Evolutionary conservation across 2,329 filamentous ascomycete species (phyloP).

Genomic region (Colletotrichum echinochloae): DNA sequence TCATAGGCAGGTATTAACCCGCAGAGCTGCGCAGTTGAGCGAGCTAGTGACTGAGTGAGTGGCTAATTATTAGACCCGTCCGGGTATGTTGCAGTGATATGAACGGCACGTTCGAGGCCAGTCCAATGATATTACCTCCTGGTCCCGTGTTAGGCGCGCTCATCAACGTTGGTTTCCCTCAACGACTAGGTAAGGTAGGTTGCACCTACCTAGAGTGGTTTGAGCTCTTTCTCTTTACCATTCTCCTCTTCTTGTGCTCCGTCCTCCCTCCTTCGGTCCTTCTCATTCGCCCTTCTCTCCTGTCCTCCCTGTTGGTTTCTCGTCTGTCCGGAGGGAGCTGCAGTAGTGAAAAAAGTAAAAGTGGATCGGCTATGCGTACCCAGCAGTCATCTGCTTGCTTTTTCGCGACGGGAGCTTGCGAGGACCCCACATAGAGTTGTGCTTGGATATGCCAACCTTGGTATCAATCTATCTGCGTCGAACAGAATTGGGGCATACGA

Average conservation of each 20-base stretch:
- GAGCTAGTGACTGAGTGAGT: neutral
- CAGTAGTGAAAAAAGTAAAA: conserved; percentile 5
- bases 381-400: conserved; percentile 12
- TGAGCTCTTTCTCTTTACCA: no score
- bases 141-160: conserved; percentile 25
- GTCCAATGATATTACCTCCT: conserved; percentile 8
- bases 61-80: conserved; percentile 27
- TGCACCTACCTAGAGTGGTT: no score
- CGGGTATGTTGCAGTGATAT: conserved; percentile 26
- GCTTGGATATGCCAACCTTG: conserved; percentile 37
- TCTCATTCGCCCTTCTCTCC: neutral
- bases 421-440: conserved; percentile 31
- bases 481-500: neutral
- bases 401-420: conserved; percentile 32
- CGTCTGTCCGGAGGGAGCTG: neutral
- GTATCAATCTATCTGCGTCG: conserved; percentile 24
- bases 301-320: conserved; percentile 14
- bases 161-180: conserved; percentile 18
- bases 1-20: no score
- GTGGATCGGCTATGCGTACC: conserved; percentile 13
- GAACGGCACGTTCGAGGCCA: neutral
- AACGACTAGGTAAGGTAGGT: neutral
- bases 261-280: conserved; percentile 6
- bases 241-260: conserved; percentile 2
- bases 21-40: neutral